Evolutionary conservation across 2,329 filamentous ascomycete genomes (phyloP).

Genomic region (Gliomastix tumulicola): DNA sequence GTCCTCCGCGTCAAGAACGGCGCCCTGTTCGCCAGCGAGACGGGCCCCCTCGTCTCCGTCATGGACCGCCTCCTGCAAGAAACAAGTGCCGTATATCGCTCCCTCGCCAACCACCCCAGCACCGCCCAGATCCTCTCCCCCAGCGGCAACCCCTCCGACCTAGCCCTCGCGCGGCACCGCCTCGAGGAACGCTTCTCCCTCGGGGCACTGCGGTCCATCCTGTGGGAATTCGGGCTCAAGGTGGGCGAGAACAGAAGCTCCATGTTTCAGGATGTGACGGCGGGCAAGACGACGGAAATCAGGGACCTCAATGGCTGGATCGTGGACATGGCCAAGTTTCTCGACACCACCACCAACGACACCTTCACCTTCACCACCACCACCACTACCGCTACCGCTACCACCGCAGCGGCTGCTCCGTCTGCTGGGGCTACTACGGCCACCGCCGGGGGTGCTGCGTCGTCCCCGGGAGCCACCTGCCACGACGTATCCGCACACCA

Average conservation of each 20-base stretch:
- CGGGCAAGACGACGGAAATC: slow-evolving; percentile 47
- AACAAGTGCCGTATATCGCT: slow-evolving; percentile 63
- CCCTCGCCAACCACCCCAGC: slow-evolving; percentile 55
- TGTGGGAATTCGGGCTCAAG: slow-evolving; percentile 38
- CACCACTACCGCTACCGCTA: too few species aligned
- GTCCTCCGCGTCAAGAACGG: slow-evolving; percentile 74
- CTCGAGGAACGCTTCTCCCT: slow-evolving; percentile 34
- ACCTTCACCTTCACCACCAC: neutral
- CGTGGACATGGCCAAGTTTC: slow-evolving; percentile 33
- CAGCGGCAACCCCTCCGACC: too few species aligned
- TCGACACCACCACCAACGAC: slow-evolving; percentile 14
- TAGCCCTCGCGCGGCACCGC: neutral
- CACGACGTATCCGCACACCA: slow-evolving; percentile 30
- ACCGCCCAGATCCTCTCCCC: slow-evolving; percentile 26
- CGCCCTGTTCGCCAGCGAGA: slow-evolving; percentile 56
- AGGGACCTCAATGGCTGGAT: slow-evolving; percentile 55
- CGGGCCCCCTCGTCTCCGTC: slow-evolving; percentile 32
- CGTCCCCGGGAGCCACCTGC: slow-evolving; percentile 11
- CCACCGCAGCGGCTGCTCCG: too few species aligned
- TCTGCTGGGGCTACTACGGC: too few species aligned
- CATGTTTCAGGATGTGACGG: slow-evolving; percentile 53
- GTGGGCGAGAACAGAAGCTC: slow-evolving; percentile 50
- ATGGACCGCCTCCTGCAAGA: slow-evolving; percentile 69
- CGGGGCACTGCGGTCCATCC: slow-evolving; percentile 30
- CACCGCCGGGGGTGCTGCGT: neutral